These are phyloP conservation scores for Jasminum sambac DNA, from an alignment of 257 asterid species.

Conservation along the genomic window DNA sequence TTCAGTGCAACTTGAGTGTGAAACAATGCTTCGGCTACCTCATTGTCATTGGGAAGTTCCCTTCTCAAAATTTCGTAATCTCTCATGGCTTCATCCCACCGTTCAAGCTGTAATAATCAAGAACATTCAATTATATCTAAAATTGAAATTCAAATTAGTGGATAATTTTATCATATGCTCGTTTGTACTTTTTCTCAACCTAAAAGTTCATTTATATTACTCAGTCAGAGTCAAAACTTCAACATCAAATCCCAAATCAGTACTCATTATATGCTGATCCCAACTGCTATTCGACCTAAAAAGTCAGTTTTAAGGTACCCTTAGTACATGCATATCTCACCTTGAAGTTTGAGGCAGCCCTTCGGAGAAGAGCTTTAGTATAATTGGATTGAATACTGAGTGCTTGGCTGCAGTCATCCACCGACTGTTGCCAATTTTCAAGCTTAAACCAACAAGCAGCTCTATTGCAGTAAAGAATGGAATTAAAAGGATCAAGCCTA, in stretches of 20 bases:
- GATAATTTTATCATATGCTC: not conserved
- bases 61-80: slow-evolving; percentile 74
- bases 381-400: slow-evolving; percentile 71
- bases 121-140: not conserved
- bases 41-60: slow-evolving; percentile 67
- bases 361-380: slow-evolving; percentile 79
- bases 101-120: slow-evolving; percentile 58
- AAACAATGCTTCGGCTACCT: slow-evolving; percentile 73
- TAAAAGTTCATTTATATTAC: too few species aligned
- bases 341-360: slow-evolving; percentile 86
- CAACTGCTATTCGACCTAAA: too few species aligned
- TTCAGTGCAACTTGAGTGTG: slow-evolving; percentile 71
- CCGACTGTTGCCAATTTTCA: slow-evolving; percentile 68
- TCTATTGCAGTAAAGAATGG: slow-evolving; percentile 88
- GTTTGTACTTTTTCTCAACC: not conserved
- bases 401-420: slow-evolving; percentile 86
- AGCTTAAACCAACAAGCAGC: slow-evolving; percentile 98
- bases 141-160: slow-evolving; percentile 59
- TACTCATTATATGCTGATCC: too few species aligned
- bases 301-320: too few species aligned
- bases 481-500: slow-evolving; percentile 65
- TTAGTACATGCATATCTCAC: not conserved
- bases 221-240: too few species aligned
- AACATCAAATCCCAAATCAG: too few species aligned
- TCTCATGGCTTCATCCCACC: slow-evolving; percentile 82